phyloP scores from a whole-genome alignment of 495 filamentous ascomycete genomes.

The Neurospora sp. region DNA sequence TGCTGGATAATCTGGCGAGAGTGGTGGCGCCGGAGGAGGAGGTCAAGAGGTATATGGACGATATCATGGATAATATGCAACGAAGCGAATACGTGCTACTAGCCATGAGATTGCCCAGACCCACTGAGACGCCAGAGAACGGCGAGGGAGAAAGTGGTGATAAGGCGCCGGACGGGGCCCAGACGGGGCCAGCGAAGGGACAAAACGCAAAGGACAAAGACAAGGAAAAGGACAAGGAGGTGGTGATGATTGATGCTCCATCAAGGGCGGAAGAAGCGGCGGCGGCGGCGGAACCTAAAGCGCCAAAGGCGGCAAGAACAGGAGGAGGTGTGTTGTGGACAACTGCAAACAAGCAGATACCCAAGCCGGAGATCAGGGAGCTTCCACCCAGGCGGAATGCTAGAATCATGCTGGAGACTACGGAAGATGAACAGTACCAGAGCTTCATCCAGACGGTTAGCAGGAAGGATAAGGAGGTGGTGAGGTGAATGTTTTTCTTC shows the following conservation, averaged over 20 bases:
- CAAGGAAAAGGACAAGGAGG: slow-evolving; percentile 8
- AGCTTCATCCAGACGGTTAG: slow-evolving; percentile 33
- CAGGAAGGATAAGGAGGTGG: slow-evolving; percentile 16
- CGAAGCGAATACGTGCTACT: slow-evolving; percentile 59
- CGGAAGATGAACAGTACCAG: slow-evolving; percentile 39
- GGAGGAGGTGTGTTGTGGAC: slow-evolving; percentile 31
- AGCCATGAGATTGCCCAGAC: slow-evolving; percentile 51
- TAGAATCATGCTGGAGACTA: slow-evolving; percentile 16
- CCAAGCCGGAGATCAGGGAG: slow-evolving; percentile 16
- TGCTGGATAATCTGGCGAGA: slow-evolving; percentile 58
- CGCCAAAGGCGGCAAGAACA: slow-evolving; percentile 11
- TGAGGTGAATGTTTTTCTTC: not conserved
- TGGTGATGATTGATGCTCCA: slow-evolving; percentile 9
- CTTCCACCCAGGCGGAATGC: slow-evolving; percentile 21
- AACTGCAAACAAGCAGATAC: slow-evolving; percentile 19
- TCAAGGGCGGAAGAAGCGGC: not conserved
- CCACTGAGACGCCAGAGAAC: slow-evolving; percentile 15
- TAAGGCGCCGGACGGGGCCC: not conserved
- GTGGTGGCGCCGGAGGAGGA: slow-evolving; percentile 74
- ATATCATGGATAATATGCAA: slow-evolving; percentile 65
- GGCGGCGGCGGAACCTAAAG: not conserved
- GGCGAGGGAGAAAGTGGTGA: slow-evolving; percentile 11
- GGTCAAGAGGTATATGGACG: slow-evolving; percentile 72
- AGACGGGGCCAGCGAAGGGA: slow-evolving; percentile 19
- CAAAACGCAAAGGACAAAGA: slow-evolving; percentile 1